Conservation (phyloP, 805 yeast genomes). For the Metschnikowia henanensis region DNA sequence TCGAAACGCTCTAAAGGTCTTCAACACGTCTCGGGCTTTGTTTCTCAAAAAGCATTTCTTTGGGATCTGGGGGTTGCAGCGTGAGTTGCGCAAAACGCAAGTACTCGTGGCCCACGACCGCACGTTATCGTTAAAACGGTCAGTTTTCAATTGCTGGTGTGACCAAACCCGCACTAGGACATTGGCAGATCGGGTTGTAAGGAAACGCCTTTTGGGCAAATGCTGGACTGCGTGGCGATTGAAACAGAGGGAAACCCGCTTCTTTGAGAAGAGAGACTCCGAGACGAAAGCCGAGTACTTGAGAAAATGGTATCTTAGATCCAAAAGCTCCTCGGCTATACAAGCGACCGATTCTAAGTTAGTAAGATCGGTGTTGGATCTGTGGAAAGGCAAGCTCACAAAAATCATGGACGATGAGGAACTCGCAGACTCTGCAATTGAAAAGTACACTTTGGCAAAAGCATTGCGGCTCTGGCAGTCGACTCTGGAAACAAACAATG, state of each 20-base stretch:
- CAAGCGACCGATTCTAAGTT: not conserved
- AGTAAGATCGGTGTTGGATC: not conserved
- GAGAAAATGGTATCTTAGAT: slow-evolving; percentile 7
- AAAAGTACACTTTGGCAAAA: not conserved
- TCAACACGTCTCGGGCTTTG: not conserved
- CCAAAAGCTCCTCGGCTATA: not conserved
- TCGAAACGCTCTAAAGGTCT: not conserved
- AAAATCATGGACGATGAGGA: not conserved
- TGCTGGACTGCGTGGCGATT: slow-evolving; percentile 18
- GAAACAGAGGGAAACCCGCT: slow-evolving; percentile 1
- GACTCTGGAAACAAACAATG: slow-evolving; percentile 1
- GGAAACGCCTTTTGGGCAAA: not conserved
- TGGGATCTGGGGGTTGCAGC: slow-evolving; percentile 3
- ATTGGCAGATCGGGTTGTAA: slow-evolving; percentile 1
- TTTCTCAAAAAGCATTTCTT: slow-evolving; percentile 4
- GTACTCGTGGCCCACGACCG: not conserved
- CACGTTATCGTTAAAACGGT: slow-evolving; percentile 1
- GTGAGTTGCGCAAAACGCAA: not conserved
- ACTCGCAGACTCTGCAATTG: not conserved
- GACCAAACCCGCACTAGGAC: slow-evolving; percentile 3
- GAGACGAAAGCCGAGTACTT: slow-evolving; percentile 1
- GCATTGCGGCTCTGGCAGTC: slow-evolving; percentile 1
- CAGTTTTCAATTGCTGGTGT: slow-evolving; percentile 5
- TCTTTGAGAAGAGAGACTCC: not conserved
- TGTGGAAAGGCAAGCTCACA: not conserved